Conservation (phyloP, 768 basidiomycete genomes). For the Epithele typhae region DNA sequence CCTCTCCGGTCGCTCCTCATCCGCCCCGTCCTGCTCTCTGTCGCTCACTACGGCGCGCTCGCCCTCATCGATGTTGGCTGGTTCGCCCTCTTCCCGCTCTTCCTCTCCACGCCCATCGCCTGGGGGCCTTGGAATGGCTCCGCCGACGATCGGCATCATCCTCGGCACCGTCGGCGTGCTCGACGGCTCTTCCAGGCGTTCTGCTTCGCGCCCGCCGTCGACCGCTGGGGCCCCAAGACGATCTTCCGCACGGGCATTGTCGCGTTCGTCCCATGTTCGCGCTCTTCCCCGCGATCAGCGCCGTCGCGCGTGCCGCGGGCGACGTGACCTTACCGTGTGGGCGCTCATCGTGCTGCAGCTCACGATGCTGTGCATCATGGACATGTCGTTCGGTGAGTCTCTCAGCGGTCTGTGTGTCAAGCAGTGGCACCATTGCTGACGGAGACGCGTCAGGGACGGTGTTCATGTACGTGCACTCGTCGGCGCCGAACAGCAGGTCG, state of each 20-base stretch:
- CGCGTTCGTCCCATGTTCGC: slow-evolving; percentile 24
- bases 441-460: slow-evolving; percentile 14
- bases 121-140: slow-evolving; percentile 34
- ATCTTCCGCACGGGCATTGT: too few species aligned
- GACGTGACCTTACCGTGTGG: slow-evolving; percentile 19
- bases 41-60: slow-evolving; percentile 31
- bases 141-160: slow-evolving; percentile 33
- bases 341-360: slow-evolving; percentile 23
- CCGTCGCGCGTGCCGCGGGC: slow-evolving; percentile 17
- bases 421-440: background rate
- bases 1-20: slow-evolving; percentile 25
- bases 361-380: slow-evolving; percentile 20
- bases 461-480: slow-evolving; percentile 29
- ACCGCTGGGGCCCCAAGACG: slow-evolving; percentile 32
- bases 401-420: background rate
- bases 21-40: slow-evolving; percentile 29
- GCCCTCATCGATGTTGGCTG: slow-evolving; percentile 35
- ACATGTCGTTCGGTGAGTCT: slow-evolving; percentile 27
- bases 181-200: slow-evolving; percentile 33
- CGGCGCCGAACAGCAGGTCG: slow-evolving; percentile 26
- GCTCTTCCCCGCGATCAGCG: slow-evolving; percentile 28
- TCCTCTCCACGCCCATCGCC: slow-evolving; percentile 34
- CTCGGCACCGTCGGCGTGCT: slow-evolving; percentile 32
- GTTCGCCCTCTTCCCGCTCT: slow-evolving; percentile 34
- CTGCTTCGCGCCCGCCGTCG: slow-evolving; percentile 33